These are phyloP conservation scores for Atractiella rhizophila DNA, from an alignment of 768 basidiomycete species.

Conservation along the genomic window DNA sequence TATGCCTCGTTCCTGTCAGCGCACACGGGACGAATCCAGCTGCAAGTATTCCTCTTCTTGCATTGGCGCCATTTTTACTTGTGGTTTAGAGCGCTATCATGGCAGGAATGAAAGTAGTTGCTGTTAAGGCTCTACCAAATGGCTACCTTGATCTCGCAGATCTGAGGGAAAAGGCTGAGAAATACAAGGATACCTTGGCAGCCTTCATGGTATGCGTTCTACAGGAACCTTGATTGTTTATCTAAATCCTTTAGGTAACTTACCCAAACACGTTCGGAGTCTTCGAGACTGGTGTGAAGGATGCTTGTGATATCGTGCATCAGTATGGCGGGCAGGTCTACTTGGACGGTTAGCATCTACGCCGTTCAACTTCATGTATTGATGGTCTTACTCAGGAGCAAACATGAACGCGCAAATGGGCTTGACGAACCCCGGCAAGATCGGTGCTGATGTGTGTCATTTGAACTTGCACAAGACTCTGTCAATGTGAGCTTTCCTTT, in stretches of 20 bases:
- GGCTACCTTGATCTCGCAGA: slow-evolving; percentile 77
- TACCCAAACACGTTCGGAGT: slow-evolving; percentile 96
- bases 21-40: slow-evolving; percentile 98
- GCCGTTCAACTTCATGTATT: background rate
- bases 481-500: slow-evolving; percentile 43
- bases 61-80: background rate
- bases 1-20: slow-evolving; percentile 48
- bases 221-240: background rate
- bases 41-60: slow-evolving; percentile 27
- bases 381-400: slow-evolving; percentile 35
- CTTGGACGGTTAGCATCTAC: no score
- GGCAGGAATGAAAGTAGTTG: slow-evolving; percentile 86
- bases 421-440: slow-evolving; percentile 66
- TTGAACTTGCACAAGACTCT: slow-evolving; percentile 97
- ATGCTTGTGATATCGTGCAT: slow-evolving; percentile 84
- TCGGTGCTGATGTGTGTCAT: slow-evolving; percentile 93
- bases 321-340: slow-evolving; percentile 46
- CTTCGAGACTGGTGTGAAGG: slow-evolving; percentile 61
- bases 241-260: slow-evolving; percentile 37
- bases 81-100: slow-evolving; percentile 58
- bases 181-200: slow-evolving; percentile 72
- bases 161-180: slow-evolving; percentile 59
- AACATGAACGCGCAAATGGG: slow-evolving; percentile 89
- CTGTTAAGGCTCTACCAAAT: slow-evolving; percentile 67
- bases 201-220: slow-evolving; percentile 52